These are phyloP conservation scores for Linanthus parryae DNA, from an alignment of 148 eudicot genomes.

Conservation along the genomic window DNA sequence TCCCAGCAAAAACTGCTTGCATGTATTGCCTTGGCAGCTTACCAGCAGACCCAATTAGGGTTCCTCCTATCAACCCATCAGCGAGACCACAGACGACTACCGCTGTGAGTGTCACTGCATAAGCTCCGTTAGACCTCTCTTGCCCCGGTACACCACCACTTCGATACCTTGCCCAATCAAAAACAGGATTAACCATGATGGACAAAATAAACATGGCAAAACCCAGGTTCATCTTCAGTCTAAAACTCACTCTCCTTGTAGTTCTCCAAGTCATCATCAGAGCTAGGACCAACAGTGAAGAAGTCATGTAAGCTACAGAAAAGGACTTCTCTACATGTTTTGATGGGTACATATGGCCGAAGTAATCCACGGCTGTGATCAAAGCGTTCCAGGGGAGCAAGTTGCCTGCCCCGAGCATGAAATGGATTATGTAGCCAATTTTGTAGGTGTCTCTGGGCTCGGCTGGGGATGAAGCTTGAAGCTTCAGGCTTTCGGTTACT, in stretches of 20 bases:
- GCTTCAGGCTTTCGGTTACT: too few species aligned
- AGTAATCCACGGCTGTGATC: conserved; percentile 87
- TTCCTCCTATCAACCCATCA: conserved; percentile 79
- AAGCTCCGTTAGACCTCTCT: conserved; percentile 23
- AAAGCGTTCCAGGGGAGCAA: conserved; percentile 91
- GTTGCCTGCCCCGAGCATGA: conserved; percentile 83
- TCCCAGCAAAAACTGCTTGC: conserved; percentile 94
- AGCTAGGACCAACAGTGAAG: conserved; percentile 51
- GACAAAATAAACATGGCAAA: conserved; percentile 45
- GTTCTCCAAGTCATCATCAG: conserved; percentile 32
- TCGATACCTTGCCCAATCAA: conserved; percentile 46
- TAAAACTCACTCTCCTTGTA: conserved; percentile 11
- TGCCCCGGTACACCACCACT: neutral
- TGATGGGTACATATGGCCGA: conserved; percentile 47
- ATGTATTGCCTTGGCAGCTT: conserved; percentile 75
- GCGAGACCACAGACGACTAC: conserved; percentile 70
- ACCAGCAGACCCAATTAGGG: conserved; percentile 73
- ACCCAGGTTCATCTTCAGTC: conserved; percentile 55
- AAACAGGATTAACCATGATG: conserved; percentile 46
- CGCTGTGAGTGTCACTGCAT: conserved; percentile 33
- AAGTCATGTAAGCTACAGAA: conserved; percentile 72
- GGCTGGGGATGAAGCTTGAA: too few species aligned
- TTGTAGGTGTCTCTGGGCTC: conserved; percentile 64
- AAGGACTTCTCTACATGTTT: conserved; percentile 64
- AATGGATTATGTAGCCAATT: conserved; percentile 61